Base-by-base conservation (phyloP, 306 rosid genomes). In the Corylus americana region DNA sequence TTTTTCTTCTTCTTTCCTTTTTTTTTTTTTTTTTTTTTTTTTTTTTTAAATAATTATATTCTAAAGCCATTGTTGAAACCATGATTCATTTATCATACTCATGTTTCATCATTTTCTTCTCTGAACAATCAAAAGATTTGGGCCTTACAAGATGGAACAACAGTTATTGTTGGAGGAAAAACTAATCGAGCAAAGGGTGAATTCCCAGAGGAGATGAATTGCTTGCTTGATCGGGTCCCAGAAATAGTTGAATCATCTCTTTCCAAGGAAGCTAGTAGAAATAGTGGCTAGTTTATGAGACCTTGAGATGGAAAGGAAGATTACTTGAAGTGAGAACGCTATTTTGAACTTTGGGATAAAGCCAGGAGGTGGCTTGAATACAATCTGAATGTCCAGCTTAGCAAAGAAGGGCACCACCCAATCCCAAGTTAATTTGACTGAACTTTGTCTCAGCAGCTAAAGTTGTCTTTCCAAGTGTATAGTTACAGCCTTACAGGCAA, bases 81-180 rank as follows among this genome's bases (percentile, higher is more conserved):
- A 13, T 51, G 57, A 11, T 13, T 20, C 29, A 7, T 25, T 45
- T 14, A 13, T 35, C 37, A 45, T 42, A 18, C 75, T n/a, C 18
- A 14, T 78, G 59, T 61, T 73, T 17, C 25, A 20, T 45, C 37
- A 49, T 70, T 80, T 83, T 49, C 57, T 79, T 55, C 29, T 80
- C 76, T 58, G 85, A 31, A 82, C 75, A 73, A 74, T 29, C 76
- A 78, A 86, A 89, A 95, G 98, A 82, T 95, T 81, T 95, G 98
- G 98, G 98, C 94, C 17, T 83, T 92, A 68, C 98, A 95, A 95
- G 96, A 95, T 77, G 98, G 98, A 61, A 92, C 98, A 42, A 71
- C 87, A 8, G 97, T 92, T 71, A 74, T 91, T 5, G 58, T 95
- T 14, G 98, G 98, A 74, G 97, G 96, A 71, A 95, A 93, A 86